phyloP scores from a whole-genome alignment of 2,329 filamentous ascomycete genomes.

The Aspergillus neoniger region DNA sequence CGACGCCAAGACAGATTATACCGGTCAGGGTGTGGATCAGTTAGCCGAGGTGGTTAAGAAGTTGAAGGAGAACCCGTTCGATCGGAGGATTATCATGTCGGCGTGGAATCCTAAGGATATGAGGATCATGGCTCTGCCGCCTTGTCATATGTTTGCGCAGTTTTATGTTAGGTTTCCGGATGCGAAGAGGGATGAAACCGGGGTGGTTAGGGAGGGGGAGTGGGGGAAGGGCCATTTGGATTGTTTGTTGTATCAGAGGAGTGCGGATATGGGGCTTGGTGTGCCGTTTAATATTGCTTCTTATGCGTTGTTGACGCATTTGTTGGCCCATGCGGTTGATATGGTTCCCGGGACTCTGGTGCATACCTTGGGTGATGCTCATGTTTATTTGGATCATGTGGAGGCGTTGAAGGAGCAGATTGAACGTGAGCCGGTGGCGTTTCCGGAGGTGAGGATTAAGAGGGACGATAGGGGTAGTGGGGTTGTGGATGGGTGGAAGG shows the following conservation, averaged over 20 bases:
- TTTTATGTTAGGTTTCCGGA: constrained; percentile 82
- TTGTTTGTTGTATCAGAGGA: constrained; percentile 89
- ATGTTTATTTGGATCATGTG: constrained; percentile 91
- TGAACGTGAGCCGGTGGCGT: constrained; percentile 74
- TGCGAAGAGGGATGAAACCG: constrained; percentile 26
- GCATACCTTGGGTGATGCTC: constrained; percentile 97
- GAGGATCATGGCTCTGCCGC: constrained; percentile 84
- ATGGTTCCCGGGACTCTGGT: constrained; percentile 83
- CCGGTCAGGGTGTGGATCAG: constrained; percentile 88
- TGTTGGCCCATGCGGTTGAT: constrained; percentile 85
- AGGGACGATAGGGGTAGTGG: constrained; percentile 71
- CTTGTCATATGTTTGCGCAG: constrained; percentile 97
- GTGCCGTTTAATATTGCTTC: constrained; percentile 97
- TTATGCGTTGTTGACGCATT: constrained; percentile 92
- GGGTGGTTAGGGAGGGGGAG: constrained; percentile 23
- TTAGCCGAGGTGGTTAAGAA: constrained; percentile 87
- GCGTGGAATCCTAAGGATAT: constrained; percentile 94
- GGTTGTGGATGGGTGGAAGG: constrained; percentile 89
- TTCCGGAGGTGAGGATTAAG: constrained; percentile 75
- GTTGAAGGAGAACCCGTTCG: constrained; percentile 78
- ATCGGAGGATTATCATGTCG: constrained; percentile 83
- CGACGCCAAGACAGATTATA: constrained; percentile 77
- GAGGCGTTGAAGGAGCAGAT: constrained; percentile 83
- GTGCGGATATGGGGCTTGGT: constrained; percentile 94
- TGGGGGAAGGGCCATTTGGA: constrained; percentile 69